A percentile compares a stretch with the other conserved stretches of the same genome.
phyloP scores from a whole-genome alignment of 179 eudicot species.

The Kewa caespitosa region DNA sequence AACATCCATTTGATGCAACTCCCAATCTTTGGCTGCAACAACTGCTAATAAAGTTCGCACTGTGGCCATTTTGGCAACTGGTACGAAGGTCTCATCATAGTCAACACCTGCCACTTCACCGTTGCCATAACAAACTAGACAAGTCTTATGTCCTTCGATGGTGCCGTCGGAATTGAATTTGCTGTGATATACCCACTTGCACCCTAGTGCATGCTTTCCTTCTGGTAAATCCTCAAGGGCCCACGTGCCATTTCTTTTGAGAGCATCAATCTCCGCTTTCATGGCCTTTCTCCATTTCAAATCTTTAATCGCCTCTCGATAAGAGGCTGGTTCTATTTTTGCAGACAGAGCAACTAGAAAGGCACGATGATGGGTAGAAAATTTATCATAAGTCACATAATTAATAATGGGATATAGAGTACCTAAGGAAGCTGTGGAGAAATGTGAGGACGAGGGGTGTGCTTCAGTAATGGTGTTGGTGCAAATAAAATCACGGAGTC shows the following conservation, averaged over 20 bases:
- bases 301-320: not conserved
- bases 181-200: not conserved
- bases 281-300: not conserved
- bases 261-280: not conserved
- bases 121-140: not conserved
- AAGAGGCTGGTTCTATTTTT: not conserved
- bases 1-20: not conserved
- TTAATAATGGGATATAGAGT: not conserved
- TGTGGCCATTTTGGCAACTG: not conserved
- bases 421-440: not conserved
- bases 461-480: too few relatives aligned
- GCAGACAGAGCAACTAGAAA: not conserved
- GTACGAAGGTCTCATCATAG: not conserved
- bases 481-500: too few relatives aligned
- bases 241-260: not conserved
- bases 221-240: not conserved
- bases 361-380: too few relatives aligned
- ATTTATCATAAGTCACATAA: not conserved
- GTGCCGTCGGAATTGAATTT: not conserved
- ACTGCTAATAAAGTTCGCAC: not conserved
- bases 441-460: too few relatives aligned
- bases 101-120: not conserved
- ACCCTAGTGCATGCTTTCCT: not conserved
- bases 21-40: not conserved
- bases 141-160: not conserved